Conservation (phyloP, 768 basidiomycete species). For the Hygrophorus pudorinus region DNA sequence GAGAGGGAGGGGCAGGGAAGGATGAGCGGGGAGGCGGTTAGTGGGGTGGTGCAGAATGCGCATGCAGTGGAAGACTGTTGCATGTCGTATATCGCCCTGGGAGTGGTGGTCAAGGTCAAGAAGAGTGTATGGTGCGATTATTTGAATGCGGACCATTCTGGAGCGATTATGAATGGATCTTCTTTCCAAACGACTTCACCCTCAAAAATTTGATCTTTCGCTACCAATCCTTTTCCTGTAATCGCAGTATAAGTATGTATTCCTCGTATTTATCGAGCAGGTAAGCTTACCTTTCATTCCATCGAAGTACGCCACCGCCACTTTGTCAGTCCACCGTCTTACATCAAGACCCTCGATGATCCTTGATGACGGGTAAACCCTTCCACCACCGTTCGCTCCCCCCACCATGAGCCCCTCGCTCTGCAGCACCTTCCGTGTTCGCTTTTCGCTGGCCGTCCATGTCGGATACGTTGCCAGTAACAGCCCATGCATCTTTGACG, state of each 20-base stretch:
- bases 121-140: neutral
- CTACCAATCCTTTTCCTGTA: conserved; percentile 81
- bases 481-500: conserved; percentile 58
- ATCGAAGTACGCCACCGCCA: conserved; percentile 59
- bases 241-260: conserved; percentile 22
- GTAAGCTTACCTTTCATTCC: conserved; percentile 56
- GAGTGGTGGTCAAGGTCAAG: too few species aligned
- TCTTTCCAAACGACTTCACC: conserved; percentile 82
- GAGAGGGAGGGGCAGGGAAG: conserved; percentile 51
- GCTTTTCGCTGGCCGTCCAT: conserved; percentile 81
- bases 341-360: conserved; percentile 58
- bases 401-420: conserved; percentile 37
- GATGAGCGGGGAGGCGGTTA: conserved; percentile 36
- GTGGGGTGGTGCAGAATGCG: conserved; percentile 61
- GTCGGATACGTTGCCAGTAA: conserved; percentile 48
- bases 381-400: conserved; percentile 2
- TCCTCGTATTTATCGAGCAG: too few species aligned
- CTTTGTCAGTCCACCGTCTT: conserved; percentile 48
- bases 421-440: conserved; percentile 64
- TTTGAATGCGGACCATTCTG: conserved; percentile 50
- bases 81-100: conserved; percentile 71
- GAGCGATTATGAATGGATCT: conserved; percentile 70
- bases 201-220: conserved; percentile 51
- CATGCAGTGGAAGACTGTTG: conserved; percentile 55
- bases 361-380: conserved; percentile 48